Percentiles rank a stretch among this genome's conserved stretches.
These are phyloP conservation scores for Tetracentron sinense DNA, from an alignment of 164 flowering plant species.

Conservation along the genomic window DNA sequence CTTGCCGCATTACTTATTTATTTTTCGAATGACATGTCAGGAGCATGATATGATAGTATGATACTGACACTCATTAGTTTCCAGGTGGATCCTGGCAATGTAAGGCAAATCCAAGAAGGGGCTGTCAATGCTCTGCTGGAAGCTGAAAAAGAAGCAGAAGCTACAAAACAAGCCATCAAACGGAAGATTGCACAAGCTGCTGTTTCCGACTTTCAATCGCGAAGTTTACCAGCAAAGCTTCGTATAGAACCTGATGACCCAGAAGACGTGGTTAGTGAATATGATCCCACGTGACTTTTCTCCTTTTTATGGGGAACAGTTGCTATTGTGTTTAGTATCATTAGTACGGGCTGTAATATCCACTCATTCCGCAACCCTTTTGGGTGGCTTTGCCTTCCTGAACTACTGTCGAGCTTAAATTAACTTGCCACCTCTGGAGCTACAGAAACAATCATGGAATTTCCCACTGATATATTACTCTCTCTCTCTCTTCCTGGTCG, in stretches of 20 bases:
- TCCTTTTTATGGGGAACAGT: no score
- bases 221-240: constrained; percentile 80
- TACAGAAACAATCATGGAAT: not conserved
- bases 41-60: constrained; percentile 6
- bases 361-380: not conserved
- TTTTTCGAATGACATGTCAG: not conserved
- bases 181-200: constrained; percentile 91
- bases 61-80: constrained; percentile 15
- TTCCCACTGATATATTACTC: not conserved
- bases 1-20: no score
- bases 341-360: no score
- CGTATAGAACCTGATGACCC: constrained; percentile 83
- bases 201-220: constrained; percentile 53
- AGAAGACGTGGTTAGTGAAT: constrained; percentile 98
- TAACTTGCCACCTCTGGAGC: not conserved
- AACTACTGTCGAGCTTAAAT: not conserved
- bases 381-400: not conserved
- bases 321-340: no score
- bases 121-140: constrained; percentile 63
- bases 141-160: constrained; percentile 95
- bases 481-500: not conserved
- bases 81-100: constrained; percentile 91
- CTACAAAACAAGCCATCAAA: constrained; percentile 89
- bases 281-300: no score
- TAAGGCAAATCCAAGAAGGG: constrained; percentile 59